Conservation (phyloP, 768 basidiomycete genomes). For the Cantharellus anzutake region DNA sequence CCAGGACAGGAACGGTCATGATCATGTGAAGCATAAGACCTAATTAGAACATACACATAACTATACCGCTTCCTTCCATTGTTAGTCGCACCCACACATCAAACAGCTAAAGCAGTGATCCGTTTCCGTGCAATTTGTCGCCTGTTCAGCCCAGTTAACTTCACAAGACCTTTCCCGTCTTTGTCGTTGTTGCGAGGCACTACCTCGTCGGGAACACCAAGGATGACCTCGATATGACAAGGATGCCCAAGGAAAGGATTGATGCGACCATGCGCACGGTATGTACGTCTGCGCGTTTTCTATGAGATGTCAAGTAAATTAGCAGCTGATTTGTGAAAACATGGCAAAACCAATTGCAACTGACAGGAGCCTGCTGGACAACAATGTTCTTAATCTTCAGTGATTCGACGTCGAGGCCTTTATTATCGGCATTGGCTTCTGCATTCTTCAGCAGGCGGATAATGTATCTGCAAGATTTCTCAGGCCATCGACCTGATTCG, state of each 20-base stretch:
- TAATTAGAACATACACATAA: too few species aligned
- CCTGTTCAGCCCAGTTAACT: constrained; percentile 53
- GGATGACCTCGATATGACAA: constrained; percentile 89
- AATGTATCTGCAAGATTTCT: constrained; percentile 95
- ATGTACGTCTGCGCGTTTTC: constrained; percentile 99
- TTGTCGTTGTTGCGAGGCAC: constrained; percentile 90
- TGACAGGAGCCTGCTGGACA: constrained; percentile 93
- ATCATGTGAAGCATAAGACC: too few species aligned
- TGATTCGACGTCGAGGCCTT: constrained; percentile 85
- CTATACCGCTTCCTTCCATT: too few species aligned
- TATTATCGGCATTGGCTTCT: constrained; percentile 96
- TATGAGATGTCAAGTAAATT: constrained; percentile 14
- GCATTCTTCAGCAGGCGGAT: constrained; percentile 93
- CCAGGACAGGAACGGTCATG: too few species aligned
- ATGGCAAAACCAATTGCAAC: constrained; percentile 17
- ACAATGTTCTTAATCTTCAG: constrained; percentile 91
- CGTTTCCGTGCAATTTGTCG: constrained; percentile 74
- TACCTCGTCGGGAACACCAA: constrained; percentile 55
- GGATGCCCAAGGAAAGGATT: constrained; percentile 99
- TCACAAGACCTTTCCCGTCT: constrained; percentile 26
- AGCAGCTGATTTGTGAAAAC: not conserved
- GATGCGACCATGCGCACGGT: constrained; percentile 93
- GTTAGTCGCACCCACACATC: too few species aligned
- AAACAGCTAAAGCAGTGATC: constrained; percentile 44
- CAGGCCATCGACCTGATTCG: constrained; percentile 88